Conservation (phyloP, 2,329 filamentous ascomycete species). For the Penicillium sp. region DNA sequence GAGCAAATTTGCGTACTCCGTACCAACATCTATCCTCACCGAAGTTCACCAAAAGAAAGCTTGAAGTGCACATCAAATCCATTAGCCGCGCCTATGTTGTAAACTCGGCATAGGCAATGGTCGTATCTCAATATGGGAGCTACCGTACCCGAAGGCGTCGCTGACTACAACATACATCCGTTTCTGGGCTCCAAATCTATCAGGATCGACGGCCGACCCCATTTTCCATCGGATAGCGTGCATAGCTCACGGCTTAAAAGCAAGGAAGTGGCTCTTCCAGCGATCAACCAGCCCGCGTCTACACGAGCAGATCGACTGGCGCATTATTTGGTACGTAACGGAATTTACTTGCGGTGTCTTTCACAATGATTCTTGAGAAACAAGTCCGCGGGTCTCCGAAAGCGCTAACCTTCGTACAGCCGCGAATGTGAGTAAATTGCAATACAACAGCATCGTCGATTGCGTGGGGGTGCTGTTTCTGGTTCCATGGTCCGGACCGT, state of each 20-base stretch:
- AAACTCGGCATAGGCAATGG: background rate
- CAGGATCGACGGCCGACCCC: slow-evolving; percentile 15
- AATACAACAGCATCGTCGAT: background rate
- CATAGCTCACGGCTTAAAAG: slow-evolving; percentile 9
- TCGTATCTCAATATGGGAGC: background rate
- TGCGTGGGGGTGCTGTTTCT: background rate
- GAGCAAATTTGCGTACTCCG: background rate
- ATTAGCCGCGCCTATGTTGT: background rate
- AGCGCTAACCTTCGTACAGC: background rate
- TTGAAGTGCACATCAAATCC: background rate
- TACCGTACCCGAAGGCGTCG: background rate
- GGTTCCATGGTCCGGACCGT: background rate
- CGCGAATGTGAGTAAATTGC: background rate
- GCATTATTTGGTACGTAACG: slow-evolving; percentile 14
- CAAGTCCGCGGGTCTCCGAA: background rate
- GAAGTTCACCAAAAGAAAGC: background rate
- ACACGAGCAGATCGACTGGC: slow-evolving; percentile 3
- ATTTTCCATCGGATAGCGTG: slow-evolving; percentile 18
- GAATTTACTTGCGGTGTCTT: background rate
- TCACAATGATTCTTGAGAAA: background rate
- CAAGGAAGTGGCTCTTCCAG: slow-evolving; percentile 17
- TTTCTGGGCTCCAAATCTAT: slow-evolving; percentile 2
- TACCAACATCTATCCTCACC: background rate
- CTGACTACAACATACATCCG: background rate
- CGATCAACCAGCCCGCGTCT: background rate